These are phyloP conservation scores for Neurospora sp. DNA, from an alignment of 495 filamentous ascomycete species.

Conservation along the genomic window DNA sequence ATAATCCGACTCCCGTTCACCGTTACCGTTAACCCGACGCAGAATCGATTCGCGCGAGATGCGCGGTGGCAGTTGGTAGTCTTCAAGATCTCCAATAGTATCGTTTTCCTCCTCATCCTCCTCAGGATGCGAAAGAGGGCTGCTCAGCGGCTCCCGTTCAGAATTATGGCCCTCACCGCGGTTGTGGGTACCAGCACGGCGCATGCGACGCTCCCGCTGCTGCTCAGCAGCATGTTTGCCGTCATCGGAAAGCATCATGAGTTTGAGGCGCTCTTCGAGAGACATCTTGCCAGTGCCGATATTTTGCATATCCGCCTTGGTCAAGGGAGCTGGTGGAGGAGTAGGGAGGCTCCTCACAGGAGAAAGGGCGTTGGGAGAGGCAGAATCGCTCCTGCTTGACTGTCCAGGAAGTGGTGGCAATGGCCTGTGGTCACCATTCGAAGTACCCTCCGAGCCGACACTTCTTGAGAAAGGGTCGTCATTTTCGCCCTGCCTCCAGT, in stretches of 20 bases:
- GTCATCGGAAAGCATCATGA: constrained; percentile 71
- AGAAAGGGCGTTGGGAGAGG: constrained; percentile 38
- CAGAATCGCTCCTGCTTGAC: constrained; percentile 24
- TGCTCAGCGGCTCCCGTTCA: constrained; percentile 30
- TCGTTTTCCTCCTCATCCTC: constrained; percentile 34
- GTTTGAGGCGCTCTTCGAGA: constrained; percentile 66
- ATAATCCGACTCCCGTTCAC: constrained; percentile 50
- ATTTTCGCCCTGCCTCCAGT: constrained; percentile 72
- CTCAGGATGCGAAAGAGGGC: constrained; percentile 25
- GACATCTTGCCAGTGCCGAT: constrained; percentile 61
- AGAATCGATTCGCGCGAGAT: constrained; percentile 92
- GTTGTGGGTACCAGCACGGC: constrained; percentile 39
- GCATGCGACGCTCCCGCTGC: constrained; percentile 52
- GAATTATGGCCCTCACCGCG: constrained; percentile 38
- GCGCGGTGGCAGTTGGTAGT: constrained; percentile 57
- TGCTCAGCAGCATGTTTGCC: constrained; percentile 40
- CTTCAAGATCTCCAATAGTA: constrained; percentile 43
- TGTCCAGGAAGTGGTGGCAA: constrained; percentile 59
- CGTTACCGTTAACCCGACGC: constrained; percentile 70
- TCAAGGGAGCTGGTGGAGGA: constrained; percentile 53
- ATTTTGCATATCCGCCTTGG: constrained; percentile 60
- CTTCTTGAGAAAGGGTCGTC: constrained; percentile 68
- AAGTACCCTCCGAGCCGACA: constrained; percentile 51
- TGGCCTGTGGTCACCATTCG: constrained; percentile 62
- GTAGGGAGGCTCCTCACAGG: constrained; percentile 54